A percentile compares a stretch with the other conserved stretches of the same genome.
These are phyloP conservation scores for Wallemia ichthyophaga DNA, from an alignment of 1,284 basidiomycete genomes.

Conservation along the genomic window DNA sequence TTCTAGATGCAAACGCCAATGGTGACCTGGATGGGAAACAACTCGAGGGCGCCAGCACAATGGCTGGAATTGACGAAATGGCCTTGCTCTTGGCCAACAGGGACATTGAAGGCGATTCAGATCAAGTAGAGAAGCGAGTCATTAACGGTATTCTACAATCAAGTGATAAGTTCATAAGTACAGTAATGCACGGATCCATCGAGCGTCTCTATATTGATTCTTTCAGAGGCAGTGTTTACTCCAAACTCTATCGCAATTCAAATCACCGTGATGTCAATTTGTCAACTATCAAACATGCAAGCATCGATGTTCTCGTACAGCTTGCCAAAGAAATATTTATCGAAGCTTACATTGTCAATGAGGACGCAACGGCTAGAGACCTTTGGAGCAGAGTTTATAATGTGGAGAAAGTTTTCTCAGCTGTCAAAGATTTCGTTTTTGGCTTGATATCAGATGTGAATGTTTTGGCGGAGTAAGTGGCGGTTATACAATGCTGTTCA, in stretches of 20 bases:
- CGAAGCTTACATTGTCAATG: not conserved
- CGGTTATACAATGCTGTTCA: not conserved
- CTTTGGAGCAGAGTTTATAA: not conserved
- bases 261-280: not conserved
- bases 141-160: not conserved
- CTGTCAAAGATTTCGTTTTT: not conserved
- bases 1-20: not conserved
- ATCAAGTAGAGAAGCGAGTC: not conserved
- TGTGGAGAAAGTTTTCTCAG: not conserved
- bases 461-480: not conserved
- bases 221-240: not conserved
- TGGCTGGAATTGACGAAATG: slow-evolving; percentile 5
- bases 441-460: not conserved
- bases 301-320: not conserved
- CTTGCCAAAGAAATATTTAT: not conserved
- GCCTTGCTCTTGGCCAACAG: slow-evolving; percentile 2
- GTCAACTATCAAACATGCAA: not conserved
- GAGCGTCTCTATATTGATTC: not conserved
- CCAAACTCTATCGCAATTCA: not conserved
- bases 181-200: not conserved
- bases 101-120: slow-evolving; percentile 1
- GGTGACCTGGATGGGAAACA: not conserved
- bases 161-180: not conserved
- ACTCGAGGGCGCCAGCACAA: not conserved
- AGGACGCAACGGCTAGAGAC: not conserved